A percentile compares a stretch with the other conserved stretches of the same genome.
Conservation (phyloP, 2,329 filamentous ascomycete genomes). For the Fusarium caatingaense region DNA sequence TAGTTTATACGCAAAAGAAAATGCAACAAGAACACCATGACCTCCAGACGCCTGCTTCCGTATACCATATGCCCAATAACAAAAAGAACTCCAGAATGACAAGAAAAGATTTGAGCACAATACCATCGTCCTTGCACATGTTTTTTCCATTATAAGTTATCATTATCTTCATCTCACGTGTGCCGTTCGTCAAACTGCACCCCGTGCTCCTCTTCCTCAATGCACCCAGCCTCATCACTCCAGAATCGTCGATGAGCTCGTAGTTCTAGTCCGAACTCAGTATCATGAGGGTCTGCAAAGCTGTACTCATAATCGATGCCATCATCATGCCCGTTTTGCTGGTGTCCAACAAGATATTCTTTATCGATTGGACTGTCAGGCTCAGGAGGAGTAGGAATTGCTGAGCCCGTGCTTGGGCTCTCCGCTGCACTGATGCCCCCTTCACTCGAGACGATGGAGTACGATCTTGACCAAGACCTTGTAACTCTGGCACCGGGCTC, state of each 20-base stretch:
- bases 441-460: constrained; percentile 53
- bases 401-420: constrained; percentile 51
- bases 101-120: constrained; percentile 16
- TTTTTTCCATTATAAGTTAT: constrained; percentile 19
- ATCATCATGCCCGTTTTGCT: constrained; percentile 39
- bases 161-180: constrained; percentile 39
- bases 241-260: constrained; percentile 51
- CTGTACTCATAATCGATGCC: constrained; percentile 48
- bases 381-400: constrained; percentile 54
- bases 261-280: constrained; percentile 52
- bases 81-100: constrained; percentile 32
- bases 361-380: constrained; percentile 49
- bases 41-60: constrained; percentile 25
- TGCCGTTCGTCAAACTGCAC: constrained; percentile 39
- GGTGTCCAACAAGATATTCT: constrained; percentile 42
- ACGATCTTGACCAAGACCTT: constrained; percentile 43
- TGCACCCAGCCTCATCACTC: constrained; percentile 50
- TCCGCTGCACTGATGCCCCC: constrained; percentile 52
- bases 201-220: constrained; percentile 53
- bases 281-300: constrained; percentile 47
- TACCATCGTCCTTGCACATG: constrained; percentile 15
- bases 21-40: constrained; percentile 12
- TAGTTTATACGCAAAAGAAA: constrained; percentile 35
- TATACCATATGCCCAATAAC: constrained; percentile 7
- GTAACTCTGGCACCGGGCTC: constrained; percentile 34